A percentile compares a stretch with the other conserved stretches of the same genome.
These are phyloP conservation scores for Agaricus sinodeliciosus DNA, from an alignment of 768 basidiomycete species.

Conservation along the genomic window DNA sequence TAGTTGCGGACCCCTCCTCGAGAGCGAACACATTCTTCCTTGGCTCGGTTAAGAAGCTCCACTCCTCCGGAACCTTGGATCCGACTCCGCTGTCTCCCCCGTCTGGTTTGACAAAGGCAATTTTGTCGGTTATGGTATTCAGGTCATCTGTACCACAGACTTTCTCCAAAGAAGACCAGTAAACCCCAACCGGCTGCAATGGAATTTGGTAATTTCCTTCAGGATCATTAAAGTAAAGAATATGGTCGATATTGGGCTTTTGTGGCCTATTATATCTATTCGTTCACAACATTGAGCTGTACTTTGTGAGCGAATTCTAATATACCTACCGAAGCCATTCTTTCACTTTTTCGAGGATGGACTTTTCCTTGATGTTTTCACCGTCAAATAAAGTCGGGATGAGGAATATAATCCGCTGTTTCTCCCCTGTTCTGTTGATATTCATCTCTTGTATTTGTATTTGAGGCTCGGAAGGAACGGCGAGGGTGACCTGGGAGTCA, in stretches of 20 bases:
- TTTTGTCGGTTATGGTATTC: too few species aligned
- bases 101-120: too few species aligned
- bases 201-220: background rate
- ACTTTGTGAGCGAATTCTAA: background rate
- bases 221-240: background rate
- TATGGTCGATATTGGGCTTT: background rate
- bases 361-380: background rate
- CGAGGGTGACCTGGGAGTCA: background rate
- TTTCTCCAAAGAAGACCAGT: background rate
- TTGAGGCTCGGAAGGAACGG: background rate
- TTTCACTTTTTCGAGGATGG: background rate
- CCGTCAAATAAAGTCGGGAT: background rate
- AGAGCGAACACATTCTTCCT: too few species aligned
- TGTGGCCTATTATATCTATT: background rate
- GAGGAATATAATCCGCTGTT: background rate
- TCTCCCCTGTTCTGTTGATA: background rate
- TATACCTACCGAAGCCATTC: background rate
- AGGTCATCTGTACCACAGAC: background rate
- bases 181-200: background rate
- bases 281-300: background rate
- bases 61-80: too few species aligned
- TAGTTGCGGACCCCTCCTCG: too few species aligned
- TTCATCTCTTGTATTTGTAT: background rate
- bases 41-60: too few species aligned
- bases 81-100: too few species aligned